phyloP scores from a whole-genome alignment of 2,329 filamentous ascomycete species.

The Ceratocystis variospora region DNA sequence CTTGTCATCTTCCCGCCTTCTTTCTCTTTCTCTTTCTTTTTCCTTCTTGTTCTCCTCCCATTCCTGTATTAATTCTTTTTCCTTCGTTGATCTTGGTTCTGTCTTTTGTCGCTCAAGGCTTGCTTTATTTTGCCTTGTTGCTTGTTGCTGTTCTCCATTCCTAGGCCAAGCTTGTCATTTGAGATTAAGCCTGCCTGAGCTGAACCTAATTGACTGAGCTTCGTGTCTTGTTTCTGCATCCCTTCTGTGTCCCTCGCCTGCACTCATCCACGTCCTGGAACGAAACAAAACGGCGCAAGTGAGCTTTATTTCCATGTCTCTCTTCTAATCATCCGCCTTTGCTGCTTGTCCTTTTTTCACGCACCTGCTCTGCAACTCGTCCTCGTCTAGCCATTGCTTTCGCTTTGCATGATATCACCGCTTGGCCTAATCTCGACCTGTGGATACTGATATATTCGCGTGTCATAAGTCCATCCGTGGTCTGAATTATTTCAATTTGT shows the following conservation, averaged over 20 bases:
- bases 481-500: background rate
- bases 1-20: slow-evolving; percentile 10
- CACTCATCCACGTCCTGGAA: background rate
- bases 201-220: background rate
- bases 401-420: background rate
- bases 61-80: slow-evolving; percentile 16
- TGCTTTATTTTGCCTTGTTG: background rate
- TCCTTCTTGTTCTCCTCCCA: slow-evolving; percentile 2
- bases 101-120: background rate
- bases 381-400: background rate
- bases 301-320: slow-evolving; percentile 20
- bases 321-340: slow-evolving; percentile 20
- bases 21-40: slow-evolving; percentile 14
- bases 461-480: background rate
- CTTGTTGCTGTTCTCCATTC: background rate
- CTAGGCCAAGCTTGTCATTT: background rate
- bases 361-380: background rate
- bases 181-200: background rate
- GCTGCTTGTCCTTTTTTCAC: slow-evolving; percentile 13
- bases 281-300: background rate
- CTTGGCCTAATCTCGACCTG: background rate
- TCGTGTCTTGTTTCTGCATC: slow-evolving; percentile 9
- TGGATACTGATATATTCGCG: background rate
- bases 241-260: slow-evolving; percentile 7
- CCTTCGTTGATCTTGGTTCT: background rate